Conservation (phyloP, 495 filamentous ascomycete species). For the Penicillium coprophilum region DNA sequence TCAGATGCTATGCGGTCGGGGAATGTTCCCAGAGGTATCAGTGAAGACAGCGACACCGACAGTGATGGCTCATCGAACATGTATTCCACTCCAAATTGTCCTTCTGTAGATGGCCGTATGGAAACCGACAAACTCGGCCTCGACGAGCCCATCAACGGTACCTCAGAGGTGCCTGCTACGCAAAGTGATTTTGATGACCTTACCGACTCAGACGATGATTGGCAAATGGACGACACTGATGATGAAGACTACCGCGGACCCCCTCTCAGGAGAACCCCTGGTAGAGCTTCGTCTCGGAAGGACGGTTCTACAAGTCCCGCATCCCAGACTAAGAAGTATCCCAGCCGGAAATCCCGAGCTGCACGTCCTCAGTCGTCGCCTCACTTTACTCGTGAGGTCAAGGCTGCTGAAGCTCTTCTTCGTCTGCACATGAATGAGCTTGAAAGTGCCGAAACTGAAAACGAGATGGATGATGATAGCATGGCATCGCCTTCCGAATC, state of each 20-base stretch:
- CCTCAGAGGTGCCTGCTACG: constrained; percentile 7
- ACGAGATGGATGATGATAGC: constrained; percentile 11
- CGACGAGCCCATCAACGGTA: background rate
- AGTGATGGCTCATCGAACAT: constrained; percentile 9
- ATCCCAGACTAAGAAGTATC: constrained; percentile 14
- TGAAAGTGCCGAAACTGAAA: constrained; percentile 14
- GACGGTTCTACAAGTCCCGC: background rate
- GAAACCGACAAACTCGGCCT: background rate
- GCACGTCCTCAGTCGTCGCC: background rate
- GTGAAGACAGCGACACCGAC: constrained; percentile 20
- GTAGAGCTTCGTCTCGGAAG: background rate
- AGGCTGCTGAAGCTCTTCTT: constrained; percentile 57
- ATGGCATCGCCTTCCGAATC: constrained; percentile 1
- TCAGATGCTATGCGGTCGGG: background rate
- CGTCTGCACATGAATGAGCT: constrained; percentile 52
- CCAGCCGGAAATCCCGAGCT: constrained; percentile 2
- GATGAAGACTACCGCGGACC: constrained; percentile 24
- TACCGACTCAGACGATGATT: constrained; percentile 11
- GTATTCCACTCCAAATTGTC: constrained; percentile 6
- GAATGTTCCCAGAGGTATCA: background rate
- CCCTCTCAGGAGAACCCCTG: background rate
- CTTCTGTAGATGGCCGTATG: background rate
- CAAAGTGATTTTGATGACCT: constrained; percentile 1
- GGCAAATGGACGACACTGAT: constrained; percentile 17
- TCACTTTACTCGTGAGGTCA: constrained; percentile 43